These are phyloP conservation scores for Fusarium sp. DNA, from an alignment of 2,329 filamentous ascomycete species.

Conservation along the genomic window DNA sequence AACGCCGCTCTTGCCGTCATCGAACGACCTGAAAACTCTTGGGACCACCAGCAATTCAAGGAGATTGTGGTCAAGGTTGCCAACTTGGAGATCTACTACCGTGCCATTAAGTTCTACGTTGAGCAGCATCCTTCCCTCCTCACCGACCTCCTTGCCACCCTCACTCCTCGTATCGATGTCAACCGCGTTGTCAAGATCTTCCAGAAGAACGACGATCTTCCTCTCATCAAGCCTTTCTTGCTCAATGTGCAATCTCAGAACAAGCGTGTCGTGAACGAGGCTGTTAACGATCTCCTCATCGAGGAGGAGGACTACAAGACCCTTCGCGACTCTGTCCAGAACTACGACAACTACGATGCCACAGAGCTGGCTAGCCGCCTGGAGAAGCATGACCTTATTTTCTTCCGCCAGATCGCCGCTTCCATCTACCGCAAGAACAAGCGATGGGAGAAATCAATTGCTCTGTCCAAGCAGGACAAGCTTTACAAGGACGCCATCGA, in stretches of 20 bases:
- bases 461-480: slow-evolving; percentile 98
- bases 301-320: slow-evolving; percentile 99
- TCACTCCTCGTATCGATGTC: slow-evolving; percentile 95
- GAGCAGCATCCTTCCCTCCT: slow-evolving; percentile 95
- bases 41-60: slow-evolving; percentile 99
- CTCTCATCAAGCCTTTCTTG: slow-evolving; percentile 98
- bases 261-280: slow-evolving; percentile 97
- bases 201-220: slow-evolving; percentile 97
- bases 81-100: slow-evolving; percentile 99
- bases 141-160: slow-evolving; percentile 91
- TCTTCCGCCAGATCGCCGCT: slow-evolving; percentile 98
- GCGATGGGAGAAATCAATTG: slow-evolving; percentile 99
- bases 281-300: slow-evolving; percentile 96
- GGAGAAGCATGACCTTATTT: slow-evolving; percentile 97
- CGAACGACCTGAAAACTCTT: slow-evolving; percentile 95
- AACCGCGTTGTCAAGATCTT: slow-evolving; percentile 99
- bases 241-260: slow-evolving; percentile 96
- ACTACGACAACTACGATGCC: slow-evolving; percentile 99
- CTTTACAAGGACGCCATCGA: slow-evolving; percentile 99
- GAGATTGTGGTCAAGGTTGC: slow-evolving; percentile 98
- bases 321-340: slow-evolving; percentile 94
- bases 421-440: slow-evolving; percentile 99
- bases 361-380: slow-evolving; percentile 90
- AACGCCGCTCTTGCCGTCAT: slow-evolving; percentile 98
- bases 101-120: slow-evolving; percentile 94